phyloP scores from a whole-genome alignment of 495 filamentous ascomycete species.

The Penicillium paradoxum region DNA sequence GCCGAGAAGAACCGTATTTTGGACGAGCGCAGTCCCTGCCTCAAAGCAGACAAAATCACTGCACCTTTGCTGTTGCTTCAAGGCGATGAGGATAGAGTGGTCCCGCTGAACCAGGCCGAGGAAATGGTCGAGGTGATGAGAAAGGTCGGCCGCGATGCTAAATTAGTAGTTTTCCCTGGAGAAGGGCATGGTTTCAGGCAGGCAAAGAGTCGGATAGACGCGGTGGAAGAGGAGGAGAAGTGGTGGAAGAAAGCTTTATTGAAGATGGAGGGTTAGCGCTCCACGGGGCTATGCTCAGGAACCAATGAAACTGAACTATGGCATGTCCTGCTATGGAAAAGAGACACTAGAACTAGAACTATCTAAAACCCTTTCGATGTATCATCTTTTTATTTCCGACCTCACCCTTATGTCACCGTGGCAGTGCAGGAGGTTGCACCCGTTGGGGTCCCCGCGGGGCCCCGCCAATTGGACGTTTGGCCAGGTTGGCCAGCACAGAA shows the following conservation, averaged over 20 bases:
- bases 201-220: slow-evolving; percentile 19
- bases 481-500: too few species aligned
- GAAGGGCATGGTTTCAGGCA: slow-evolving; percentile 38
- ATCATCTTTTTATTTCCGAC: too few species aligned
- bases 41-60: slow-evolving; percentile 34
- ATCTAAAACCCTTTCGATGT: too few species aligned
- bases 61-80: slow-evolving; percentile 40
- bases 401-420: too few species aligned
- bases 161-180: slow-evolving; percentile 33
- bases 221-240: slow-evolving; percentile 27
- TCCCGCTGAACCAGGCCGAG: slow-evolving; percentile 37
- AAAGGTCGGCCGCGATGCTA: slow-evolving; percentile 26
- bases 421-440: too few species aligned
- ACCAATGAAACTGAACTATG: too few species aligned
- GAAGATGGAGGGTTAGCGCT: background rate
- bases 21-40: slow-evolving; percentile 30
- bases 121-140: slow-evolving; percentile 29
- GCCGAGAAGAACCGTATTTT: slow-evolving; percentile 30
- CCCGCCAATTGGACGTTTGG: too few species aligned
- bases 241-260: slow-evolving; percentile 27
- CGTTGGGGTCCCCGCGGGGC: too few species aligned
- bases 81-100: slow-evolving; percentile 36
- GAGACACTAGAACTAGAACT: too few species aligned
- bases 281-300: too few species aligned
- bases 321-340: too few species aligned